Conservation (phyloP, 805 yeast genomes). For the Myxozyma vanderwaltii region DNA sequence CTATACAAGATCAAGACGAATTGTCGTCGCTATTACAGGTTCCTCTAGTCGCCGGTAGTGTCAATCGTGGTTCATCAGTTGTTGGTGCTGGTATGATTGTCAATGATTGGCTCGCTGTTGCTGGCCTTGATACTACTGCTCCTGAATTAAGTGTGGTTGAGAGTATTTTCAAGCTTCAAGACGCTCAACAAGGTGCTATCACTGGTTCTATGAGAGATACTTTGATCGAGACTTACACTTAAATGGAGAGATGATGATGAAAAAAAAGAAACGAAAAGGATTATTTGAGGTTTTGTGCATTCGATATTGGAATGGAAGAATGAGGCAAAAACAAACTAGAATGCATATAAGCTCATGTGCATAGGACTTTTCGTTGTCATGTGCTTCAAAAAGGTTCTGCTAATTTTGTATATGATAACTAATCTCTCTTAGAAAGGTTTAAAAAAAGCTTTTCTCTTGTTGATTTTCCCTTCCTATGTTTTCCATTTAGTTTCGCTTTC, state of each 20-base stretch:
- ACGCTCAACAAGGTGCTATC: conserved; percentile 84
- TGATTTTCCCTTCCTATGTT: too few species aligned
- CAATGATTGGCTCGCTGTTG: conserved; percentile 95
- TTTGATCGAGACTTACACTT: conserved; percentile 87
- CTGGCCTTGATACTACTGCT: conserved; percentile 97
- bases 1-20: conserved; percentile 97
- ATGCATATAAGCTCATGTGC: too few species aligned
- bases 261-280: neutral
- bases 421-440: neutral
- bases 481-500: neutral
- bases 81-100: conserved; percentile 99
- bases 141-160: conserved; percentile 97
- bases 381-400: neutral
- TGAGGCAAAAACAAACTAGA: neutral
- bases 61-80: conserved; percentile 95
- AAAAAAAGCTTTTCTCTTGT: too few species aligned
- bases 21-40: conserved; percentile 92
- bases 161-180: conserved; percentile 91
- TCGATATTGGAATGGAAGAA: neutral
- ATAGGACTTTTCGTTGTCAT: neutral
- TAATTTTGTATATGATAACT: neutral
- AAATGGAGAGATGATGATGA: conserved; percentile 24
- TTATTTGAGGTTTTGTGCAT: neutral
- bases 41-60: conserved; percentile 97
- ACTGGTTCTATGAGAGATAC: conserved; percentile 87